A percentile compares a stretch with the other conserved stretches of the same genome.
Conservation (phyloP, 768 basidiomycete species). For the Termitomyces sp. region DNA sequence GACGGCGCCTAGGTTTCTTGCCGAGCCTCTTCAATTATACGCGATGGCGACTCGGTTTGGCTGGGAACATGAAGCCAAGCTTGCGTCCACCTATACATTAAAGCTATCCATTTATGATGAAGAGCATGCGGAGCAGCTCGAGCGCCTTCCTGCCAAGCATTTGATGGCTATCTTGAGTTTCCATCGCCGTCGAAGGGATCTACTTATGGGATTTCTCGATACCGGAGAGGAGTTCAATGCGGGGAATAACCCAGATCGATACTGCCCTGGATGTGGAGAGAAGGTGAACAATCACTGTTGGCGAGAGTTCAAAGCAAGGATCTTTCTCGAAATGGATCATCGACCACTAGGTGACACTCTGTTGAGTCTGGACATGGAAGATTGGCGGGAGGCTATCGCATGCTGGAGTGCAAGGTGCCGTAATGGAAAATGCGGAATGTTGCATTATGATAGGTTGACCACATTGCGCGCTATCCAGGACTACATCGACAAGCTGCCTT, state of each 20-base stretch:
- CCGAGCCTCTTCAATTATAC: constrained; percentile 41
- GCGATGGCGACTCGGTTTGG: constrained; percentile 36
- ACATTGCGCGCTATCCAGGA: constrained; percentile 26
- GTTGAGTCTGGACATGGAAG: constrained; percentile 31
- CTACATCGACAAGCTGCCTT: constrained; percentile 24
- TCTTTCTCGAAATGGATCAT: constrained; percentile 33
- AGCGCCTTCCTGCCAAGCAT: constrained; percentile 25
- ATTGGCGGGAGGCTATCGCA: constrained; percentile 33
- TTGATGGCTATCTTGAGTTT: constrained; percentile 34
- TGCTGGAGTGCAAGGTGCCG: constrained; percentile 34
- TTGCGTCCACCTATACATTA: constrained; percentile 37
- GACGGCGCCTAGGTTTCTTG: constrained; percentile 35
- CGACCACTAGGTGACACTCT: constrained; percentile 33
- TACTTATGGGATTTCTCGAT: constrained; percentile 30
- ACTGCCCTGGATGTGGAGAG: constrained; percentile 27
- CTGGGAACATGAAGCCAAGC: constrained; percentile 38
- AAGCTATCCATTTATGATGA: constrained; percentile 31
- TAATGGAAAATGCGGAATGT: constrained; percentile 20
- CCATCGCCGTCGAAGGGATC: constrained; percentile 33
- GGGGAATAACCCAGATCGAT: constrained; percentile 26
- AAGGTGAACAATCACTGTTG: constrained; percentile 30
- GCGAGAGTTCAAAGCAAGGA: constrained; percentile 33
- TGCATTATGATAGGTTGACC: constrained; percentile 29
- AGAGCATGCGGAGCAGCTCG: constrained; percentile 23
- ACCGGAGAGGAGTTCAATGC: constrained; percentile 28